Conservation (phyloP, 2,329 filamentous ascomycete genomes). For the Nothophoma quercina region DNA sequence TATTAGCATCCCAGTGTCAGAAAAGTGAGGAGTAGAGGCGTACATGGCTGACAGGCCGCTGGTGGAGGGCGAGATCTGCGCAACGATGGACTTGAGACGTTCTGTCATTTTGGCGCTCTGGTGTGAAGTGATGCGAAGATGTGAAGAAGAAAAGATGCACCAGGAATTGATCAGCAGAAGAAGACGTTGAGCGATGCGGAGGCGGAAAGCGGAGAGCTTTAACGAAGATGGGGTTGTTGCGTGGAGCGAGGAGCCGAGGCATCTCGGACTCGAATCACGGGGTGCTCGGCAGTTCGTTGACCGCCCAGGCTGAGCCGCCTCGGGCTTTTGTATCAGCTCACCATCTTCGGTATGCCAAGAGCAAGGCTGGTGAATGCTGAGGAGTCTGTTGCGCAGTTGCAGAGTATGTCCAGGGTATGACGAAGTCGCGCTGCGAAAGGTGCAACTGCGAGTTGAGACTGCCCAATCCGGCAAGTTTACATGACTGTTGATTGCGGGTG, state of each 20-base stretch:
- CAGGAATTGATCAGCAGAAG: not conserved
- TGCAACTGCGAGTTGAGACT: not conserved
- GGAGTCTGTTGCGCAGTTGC: not conserved
- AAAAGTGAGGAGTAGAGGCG: constrained; percentile 44
- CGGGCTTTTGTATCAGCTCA: not conserved
- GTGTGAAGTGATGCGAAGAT: not conserved
- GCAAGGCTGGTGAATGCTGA: no score
- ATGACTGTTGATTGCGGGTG: not conserved
- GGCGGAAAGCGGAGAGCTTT: constrained; percentile 53
- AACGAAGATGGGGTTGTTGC: constrained; percentile 55
- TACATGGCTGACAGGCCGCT: constrained; percentile 80
- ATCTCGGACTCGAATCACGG: constrained; percentile 26
- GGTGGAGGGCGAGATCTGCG: constrained; percentile 79
- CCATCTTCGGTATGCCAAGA: not conserved
- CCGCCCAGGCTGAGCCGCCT: constrained; percentile 12
- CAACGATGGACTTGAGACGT: constrained; percentile 85
- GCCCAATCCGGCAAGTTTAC: not conserved
- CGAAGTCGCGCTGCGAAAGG: not conserved
- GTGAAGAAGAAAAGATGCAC: not conserved
- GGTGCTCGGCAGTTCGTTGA: constrained; percentile 18
- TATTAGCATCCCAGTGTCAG: constrained; percentile 6
- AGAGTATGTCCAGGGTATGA: no score
- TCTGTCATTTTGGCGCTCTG: constrained; percentile 61
- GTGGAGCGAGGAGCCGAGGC: constrained; percentile 45
- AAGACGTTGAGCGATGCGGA: constrained; percentile 17